Percentiles rank a stretch among this genome's conserved stretches.
Evolutionary conservation across 177 flowering plant genomes (phyloP).

Genomic region (Telopea speciosissima): DNA sequence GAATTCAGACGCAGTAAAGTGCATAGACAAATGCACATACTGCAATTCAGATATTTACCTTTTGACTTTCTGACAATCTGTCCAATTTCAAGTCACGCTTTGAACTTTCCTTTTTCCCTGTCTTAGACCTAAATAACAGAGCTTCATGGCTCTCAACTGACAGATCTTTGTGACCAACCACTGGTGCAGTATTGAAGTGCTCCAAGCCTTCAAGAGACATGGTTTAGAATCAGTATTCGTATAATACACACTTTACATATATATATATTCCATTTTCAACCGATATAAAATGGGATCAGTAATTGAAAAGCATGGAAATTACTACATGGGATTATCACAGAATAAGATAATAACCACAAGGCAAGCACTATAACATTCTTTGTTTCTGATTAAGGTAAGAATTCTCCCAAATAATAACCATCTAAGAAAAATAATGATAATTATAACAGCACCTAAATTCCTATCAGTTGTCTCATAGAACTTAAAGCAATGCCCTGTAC

Average conservation of each 20-base stretch:
- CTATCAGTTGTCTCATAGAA: too few species aligned
- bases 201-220: conserved; percentile 49
- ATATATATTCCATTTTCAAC: background rate
- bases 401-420: background rate
- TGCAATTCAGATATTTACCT: conserved; percentile 36
- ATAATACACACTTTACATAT: background rate
- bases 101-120: conserved; percentile 46
- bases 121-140: conserved; percentile 51
- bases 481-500: too few species aligned
- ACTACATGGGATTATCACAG: background rate
- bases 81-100: conserved; percentile 57
- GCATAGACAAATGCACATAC: conserved; percentile 1
- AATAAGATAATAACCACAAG: background rate
- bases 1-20: too few species aligned
- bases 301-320: background rate
- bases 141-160: conserved; percentile 35
- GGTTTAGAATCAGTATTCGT: conserved; percentile 5
- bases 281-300: background rate
- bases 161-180: conserved; percentile 21
- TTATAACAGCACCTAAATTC: too few species aligned
- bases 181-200: conserved; percentile 65
- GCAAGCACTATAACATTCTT: too few species aligned
- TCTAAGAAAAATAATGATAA: too few species aligned
- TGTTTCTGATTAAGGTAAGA: background rate
- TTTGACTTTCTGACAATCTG: conserved; percentile 68